Evolutionary conservation across 352 stramenopile genomes (phyloP), one percentile per base, ranked within the genome.

Genomic region (Phytopythium helicoides): DNA sequence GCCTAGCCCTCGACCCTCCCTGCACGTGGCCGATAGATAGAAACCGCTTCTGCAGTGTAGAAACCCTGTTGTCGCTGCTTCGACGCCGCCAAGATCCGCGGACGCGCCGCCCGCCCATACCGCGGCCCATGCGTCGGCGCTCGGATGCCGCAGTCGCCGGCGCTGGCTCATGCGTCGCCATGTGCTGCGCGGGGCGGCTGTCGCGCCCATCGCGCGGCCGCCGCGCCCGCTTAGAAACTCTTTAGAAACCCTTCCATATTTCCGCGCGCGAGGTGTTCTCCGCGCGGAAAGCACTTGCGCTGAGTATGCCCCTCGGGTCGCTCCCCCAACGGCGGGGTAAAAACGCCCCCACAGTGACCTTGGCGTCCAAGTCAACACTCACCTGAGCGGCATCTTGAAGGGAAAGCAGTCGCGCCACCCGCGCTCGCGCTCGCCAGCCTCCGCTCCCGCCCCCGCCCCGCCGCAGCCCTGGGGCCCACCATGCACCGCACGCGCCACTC

Each of bases 401-500:
- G 46, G 16, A 51, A 28, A 63, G 39, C 47, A 52, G 54, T 25
- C 10, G 10, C 23, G 8, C 19, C 22, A 16, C n/a, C 45, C 16
- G n/a, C n/a, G n/a, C n/a, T n/a, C n/a, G n/a, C n/a, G n/a, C 16
- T n/a, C n/a, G 6, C 47, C 2, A 47, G 8, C 28, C 31, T 28
- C 8, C 3, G 26, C 11, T 26, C 34, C 12, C 8, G 21, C 41
- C 41, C 41, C 38, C 23, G 23, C 47, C 23, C 55, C 47, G 53
- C 47, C 38, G 36, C 15, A 28, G n/a, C 38, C 31, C 31, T 33
- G 7, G 28, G 31, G 45, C 46, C 52, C 47, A 44, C 9, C 31
- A 83, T 86, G 74, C 69, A 86, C 41, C 74, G 74, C 40, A 74
- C 72, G 38, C 72, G 74, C n/a, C 75, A 86, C 68, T 73, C 71